Conservation (phyloP, 2,329 filamentous ascomycete species). For the Aquanectria penicillioides region DNA sequence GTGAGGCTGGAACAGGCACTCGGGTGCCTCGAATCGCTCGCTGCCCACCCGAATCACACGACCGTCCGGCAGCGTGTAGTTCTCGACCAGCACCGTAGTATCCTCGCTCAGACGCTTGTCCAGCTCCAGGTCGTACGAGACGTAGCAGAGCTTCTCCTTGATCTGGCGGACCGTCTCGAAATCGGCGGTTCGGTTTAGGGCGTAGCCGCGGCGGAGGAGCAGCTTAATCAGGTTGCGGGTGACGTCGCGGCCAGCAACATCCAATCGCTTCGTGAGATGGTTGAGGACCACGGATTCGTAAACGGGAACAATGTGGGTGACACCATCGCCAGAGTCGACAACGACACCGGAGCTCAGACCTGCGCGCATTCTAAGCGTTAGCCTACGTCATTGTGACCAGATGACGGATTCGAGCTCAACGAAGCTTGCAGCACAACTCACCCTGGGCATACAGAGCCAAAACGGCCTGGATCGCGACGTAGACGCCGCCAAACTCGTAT, state of each 20-base stretch:
- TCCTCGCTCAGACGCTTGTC: constrained; percentile 97
- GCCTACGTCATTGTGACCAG: constrained; percentile 12
- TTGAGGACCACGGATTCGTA: constrained; percentile 99
- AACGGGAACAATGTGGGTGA: constrained; percentile 98
- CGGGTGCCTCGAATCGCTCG: constrained; percentile 96
- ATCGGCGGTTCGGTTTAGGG: constrained; percentile 96
- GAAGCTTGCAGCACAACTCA: constrained; percentile 49
- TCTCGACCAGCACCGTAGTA: constrained; percentile 95
- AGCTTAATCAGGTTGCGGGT: constrained; percentile 98
- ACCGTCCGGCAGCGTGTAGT: constrained; percentile 95
- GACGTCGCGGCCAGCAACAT: constrained; percentile 95
- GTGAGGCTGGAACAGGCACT: constrained; percentile 98
- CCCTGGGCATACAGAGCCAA: constrained; percentile 96
- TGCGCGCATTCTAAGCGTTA: constrained; percentile 46
- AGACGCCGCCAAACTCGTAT: constrained; percentile 95
- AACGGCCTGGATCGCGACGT: constrained; percentile 97
- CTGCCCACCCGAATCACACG: constrained; percentile 95
- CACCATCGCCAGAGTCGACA: constrained; percentile 96
- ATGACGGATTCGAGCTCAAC: not conserved
- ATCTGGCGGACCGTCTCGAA: constrained; percentile 99
- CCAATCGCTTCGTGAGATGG: constrained; percentile 91
- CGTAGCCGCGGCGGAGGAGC: constrained; percentile 91
- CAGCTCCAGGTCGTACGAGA: constrained; percentile 96
- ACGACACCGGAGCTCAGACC: constrained; percentile 94
- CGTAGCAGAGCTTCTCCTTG: constrained; percentile 99